phyloP scores from a whole-genome alignment of 2,329 filamentous ascomycete species.

The Aspergillus floridensis region DNA sequence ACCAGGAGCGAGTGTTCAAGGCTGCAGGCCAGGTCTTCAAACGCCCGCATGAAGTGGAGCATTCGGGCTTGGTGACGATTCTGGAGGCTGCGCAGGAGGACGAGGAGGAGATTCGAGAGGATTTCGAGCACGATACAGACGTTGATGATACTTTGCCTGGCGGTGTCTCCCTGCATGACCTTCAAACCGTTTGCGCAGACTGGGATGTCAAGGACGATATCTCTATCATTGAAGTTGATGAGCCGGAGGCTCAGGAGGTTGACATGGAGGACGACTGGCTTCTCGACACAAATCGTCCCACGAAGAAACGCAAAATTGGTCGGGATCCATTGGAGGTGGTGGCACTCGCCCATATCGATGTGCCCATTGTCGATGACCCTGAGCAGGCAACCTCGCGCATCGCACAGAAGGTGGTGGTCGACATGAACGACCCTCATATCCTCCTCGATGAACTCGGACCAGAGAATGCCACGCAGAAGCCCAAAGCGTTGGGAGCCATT shows the following conservation, averaged over 20 bases:
- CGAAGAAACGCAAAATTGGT: conserved; percentile 65
- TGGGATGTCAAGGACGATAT: conserved; percentile 68
- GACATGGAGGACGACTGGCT: conserved; percentile 48
- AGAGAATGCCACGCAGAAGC: conserved; percentile 58
- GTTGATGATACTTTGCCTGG: conserved; percentile 63
- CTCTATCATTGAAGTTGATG: conserved; percentile 39
- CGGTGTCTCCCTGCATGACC: conserved; percentile 73
- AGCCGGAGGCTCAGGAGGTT: conserved; percentile 18
- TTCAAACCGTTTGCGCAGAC: conserved; percentile 81
- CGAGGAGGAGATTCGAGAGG: conserved; percentile 51
- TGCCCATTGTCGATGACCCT: conserved; percentile 78
- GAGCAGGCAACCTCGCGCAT: conserved; percentile 69
- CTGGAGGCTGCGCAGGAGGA: conserved; percentile 46
- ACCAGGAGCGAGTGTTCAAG: conserved; percentile 82
- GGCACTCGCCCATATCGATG: conserved; percentile 57
- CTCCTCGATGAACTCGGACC: conserved; percentile 75
- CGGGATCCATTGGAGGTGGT: conserved; percentile 46
- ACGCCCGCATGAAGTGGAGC: conserved; percentile 51
- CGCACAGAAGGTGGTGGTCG: conserved; percentile 75
- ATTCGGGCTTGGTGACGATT: conserved; percentile 55
- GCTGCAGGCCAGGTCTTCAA: conserved; percentile 63
- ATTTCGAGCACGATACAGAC: conserved; percentile 54
- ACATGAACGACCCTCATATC: conserved; percentile 83
- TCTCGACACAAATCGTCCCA: conserved; percentile 49
- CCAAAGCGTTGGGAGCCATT: conserved; percentile 36